phyloP scores from a whole-genome alignment of 1,284 basidiomycete genomes.

The Filobasidium uniguttulatum region DNA sequence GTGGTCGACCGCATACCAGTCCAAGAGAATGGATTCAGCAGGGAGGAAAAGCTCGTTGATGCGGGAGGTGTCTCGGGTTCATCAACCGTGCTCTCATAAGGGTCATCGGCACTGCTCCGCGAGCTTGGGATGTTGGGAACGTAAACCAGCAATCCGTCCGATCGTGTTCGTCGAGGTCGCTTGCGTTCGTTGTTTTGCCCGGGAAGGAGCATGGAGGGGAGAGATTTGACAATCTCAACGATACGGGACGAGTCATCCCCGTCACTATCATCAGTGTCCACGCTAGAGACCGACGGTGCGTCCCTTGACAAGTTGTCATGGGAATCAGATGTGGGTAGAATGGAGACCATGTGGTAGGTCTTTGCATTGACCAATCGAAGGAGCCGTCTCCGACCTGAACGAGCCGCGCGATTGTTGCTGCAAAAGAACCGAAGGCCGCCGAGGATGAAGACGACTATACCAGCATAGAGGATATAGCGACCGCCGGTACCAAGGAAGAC shows the following conservation, averaged over 20 bases:
- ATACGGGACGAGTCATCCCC: constrained; percentile 1
- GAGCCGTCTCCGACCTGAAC: constrained; percentile 4
- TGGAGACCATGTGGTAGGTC: constrained; percentile 15
- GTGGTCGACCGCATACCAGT: no score
- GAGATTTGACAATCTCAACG: constrained; percentile 28
- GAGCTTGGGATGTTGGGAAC: not conserved
- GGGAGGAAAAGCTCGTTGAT: no score
- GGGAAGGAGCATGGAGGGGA: constrained; percentile 25
- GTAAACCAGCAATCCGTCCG: constrained; percentile 30
- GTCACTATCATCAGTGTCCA: constrained; percentile 4
- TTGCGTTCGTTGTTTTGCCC: constrained; percentile 8
- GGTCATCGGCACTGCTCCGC: no score
- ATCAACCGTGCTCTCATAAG: no score
- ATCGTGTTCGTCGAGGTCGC: constrained; percentile 13
- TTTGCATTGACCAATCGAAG: constrained; percentile 5
- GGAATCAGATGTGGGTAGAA: constrained; percentile 6
- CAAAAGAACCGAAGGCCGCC: constrained; percentile 51
- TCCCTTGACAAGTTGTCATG: constrained; percentile 1
- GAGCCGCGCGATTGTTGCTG: constrained; percentile 16
- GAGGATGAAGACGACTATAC: constrained; percentile 52
- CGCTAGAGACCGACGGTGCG: constrained; percentile 4
- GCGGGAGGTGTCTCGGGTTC: no score
- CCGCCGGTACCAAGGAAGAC: constrained; percentile 78
- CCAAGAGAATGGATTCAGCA: no score
- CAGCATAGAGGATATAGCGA: constrained; percentile 69